phyloP scores from a whole-genome alignment of 2,329 filamentous ascomycete genomes.

The Cercospora brassicicola region DNA sequence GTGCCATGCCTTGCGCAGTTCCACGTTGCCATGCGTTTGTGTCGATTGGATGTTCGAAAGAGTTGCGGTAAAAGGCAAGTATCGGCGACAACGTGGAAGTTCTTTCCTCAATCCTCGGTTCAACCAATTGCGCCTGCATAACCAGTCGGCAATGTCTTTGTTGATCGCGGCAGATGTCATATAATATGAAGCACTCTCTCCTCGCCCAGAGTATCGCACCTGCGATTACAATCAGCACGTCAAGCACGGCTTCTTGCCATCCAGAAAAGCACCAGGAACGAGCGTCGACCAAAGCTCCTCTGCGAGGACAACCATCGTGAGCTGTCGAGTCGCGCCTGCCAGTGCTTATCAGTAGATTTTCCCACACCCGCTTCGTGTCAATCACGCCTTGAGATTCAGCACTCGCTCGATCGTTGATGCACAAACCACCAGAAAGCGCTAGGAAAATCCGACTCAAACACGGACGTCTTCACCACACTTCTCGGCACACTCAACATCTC shows the following conservation, averaged over 20 bases:
- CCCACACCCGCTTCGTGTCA: background rate
- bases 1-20: background rate
- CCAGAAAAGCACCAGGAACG: background rate
- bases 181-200: background rate
- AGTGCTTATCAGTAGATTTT: background rate
- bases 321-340: background rate
- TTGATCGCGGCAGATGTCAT: background rate
- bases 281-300: background rate
- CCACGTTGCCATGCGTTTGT: background rate
- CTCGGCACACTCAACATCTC: background rate
- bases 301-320: background rate
- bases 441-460: no score
- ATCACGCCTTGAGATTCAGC: background rate
- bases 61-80: background rate
- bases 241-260: background rate
- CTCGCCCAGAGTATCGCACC: background rate
- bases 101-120: background rate
- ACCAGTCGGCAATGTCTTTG: background rate
- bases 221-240: background rate
- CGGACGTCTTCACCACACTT: background rate
- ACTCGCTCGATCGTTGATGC: background rate
- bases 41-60: background rate
- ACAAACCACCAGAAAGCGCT: no score
- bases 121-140: background rate
- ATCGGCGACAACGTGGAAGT: background rate